Evolutionary conservation across 2,329 filamentous ascomycete genomes (phyloP).

Genomic region (Sphaerulina vaccinii): DNA sequence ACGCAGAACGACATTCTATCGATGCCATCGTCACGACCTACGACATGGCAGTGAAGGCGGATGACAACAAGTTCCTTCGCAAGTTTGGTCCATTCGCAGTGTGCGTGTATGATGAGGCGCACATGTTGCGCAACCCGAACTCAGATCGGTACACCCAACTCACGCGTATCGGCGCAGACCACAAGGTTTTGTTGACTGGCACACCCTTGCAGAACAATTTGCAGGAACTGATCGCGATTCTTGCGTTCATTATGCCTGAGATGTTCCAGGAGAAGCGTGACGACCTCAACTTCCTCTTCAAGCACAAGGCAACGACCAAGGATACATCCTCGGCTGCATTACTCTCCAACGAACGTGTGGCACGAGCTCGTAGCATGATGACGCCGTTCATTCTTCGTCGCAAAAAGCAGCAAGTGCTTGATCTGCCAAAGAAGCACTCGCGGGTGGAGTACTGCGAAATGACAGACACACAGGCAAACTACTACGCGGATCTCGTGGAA

Average conservation of each 20-base stretch:
- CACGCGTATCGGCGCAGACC: slow-evolving; percentile 72
- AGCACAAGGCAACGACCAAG: slow-evolving; percentile 81
- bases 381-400: slow-evolving; percentile 92
- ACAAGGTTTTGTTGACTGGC: slow-evolving; percentile 82
- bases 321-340: slow-evolving; percentile 76
- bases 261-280: slow-evolving; percentile 77
- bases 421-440: slow-evolving; percentile 76
- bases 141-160: slow-evolving; percentile 80
- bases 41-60: slow-evolving; percentile 59
- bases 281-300: slow-evolving; percentile 83
- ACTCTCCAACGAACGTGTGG: slow-evolving; percentile 81
- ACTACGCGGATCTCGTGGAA: slow-evolving; percentile 71
- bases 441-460: slow-evolving; percentile 80
- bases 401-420: slow-evolving; percentile 82
- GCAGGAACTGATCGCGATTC: slow-evolving; percentile 82
- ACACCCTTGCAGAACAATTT: slow-evolving; percentile 95
- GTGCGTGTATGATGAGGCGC: slow-evolving; percentile 89
- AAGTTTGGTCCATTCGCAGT: slow-evolving; percentile 53
- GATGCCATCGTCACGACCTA: slow-evolving; percentile 73
- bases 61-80: slow-evolving; percentile 64
- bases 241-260: slow-evolving; percentile 89
- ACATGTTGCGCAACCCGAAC: slow-evolving; percentile 84
- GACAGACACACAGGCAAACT: slow-evolving; percentile 66
- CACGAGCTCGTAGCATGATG: slow-evolving; percentile 84
- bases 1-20: slow-evolving; percentile 62